Conservation (phyloP, 2,329 filamentous ascomycete genomes). For the Cladophialophora chaetospira region DNA sequence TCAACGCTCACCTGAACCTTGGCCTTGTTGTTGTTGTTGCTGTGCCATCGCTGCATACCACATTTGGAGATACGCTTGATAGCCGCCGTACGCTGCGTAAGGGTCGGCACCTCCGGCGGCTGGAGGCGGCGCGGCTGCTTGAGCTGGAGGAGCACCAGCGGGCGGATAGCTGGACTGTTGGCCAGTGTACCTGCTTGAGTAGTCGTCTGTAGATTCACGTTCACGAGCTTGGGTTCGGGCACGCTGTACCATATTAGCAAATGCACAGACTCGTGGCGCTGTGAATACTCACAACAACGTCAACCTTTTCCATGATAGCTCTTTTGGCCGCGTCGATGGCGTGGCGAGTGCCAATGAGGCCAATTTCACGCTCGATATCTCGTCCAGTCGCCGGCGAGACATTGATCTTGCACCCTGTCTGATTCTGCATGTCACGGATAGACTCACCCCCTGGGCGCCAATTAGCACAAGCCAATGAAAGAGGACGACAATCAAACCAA, state of each 20-base stretch:
- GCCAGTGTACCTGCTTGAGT: slow-evolving; percentile 35
- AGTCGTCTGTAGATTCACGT: slow-evolving; percentile 44
- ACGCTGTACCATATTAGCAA: slow-evolving; percentile 42
- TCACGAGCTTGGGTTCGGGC: slow-evolving; percentile 48
- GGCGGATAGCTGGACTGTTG: slow-evolving; percentile 36
- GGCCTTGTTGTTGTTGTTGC: slow-evolving; percentile 45
- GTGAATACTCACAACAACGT: slow-evolving; percentile 71
- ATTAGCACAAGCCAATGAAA: slow-evolving; percentile 4
- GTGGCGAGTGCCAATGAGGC: slow-evolving; percentile 74
- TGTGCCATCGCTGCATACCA: slow-evolving; percentile 74
- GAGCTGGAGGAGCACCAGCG: slow-evolving; percentile 30
- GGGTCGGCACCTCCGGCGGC: slow-evolving; percentile 61
- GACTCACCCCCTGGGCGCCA: slow-evolving; percentile 70
- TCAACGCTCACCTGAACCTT: slow-evolving; percentile 36
- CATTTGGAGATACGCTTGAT: slow-evolving; percentile 75
- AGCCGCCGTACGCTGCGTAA: slow-evolving; percentile 81
- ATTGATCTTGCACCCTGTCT: slow-evolving; percentile 91
- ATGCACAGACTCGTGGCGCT: slow-evolving; percentile 28
- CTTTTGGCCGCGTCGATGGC: slow-evolving; percentile 78
- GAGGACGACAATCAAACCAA: slow-evolving; percentile 30
- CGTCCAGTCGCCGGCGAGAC: slow-evolving; percentile 78
- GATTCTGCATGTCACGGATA: slow-evolving; percentile 89
- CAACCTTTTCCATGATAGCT: slow-evolving; percentile 89
- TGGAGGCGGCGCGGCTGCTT: slow-evolving; percentile 52
- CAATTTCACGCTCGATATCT: slow-evolving; percentile 83